Percentiles rank a stretch among this genome's conserved stretches.
phyloP scores from a whole-genome alignment of 1,139 yeast genomes.

The Saccharomycopsis crataegensis region DNA sequence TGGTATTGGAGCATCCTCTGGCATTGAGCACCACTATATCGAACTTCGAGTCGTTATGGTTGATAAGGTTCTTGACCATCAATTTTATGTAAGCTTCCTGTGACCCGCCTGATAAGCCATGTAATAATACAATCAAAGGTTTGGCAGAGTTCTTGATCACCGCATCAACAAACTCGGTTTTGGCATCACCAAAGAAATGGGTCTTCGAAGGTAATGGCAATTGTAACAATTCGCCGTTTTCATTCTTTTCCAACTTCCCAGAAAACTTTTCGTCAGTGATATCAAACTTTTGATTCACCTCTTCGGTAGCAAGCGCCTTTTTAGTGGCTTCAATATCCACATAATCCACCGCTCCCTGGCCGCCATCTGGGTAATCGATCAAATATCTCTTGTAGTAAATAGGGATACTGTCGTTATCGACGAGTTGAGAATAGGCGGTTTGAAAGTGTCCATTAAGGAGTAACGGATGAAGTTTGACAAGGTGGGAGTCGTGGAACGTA shows the following conservation, averaged over 20 bases:
- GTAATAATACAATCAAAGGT: conserved; percentile 48
- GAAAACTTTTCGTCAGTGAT: not conserved
- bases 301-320: not conserved
- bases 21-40: conserved; percentile 52
- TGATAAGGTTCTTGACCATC: conserved; percentile 32
- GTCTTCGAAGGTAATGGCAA: conserved; percentile 37
- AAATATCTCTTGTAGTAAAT: conserved; percentile 50
- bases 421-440: conserved; percentile 45
- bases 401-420: conserved; percentile 32
- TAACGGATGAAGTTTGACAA: conserved; percentile 47
- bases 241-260: not conserved
- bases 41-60: conserved; percentile 31
- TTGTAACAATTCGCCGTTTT: conserved; percentile 9
- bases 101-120: conserved; percentile 60
- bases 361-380: conserved; percentile 42
- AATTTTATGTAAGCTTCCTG: conserved; percentile 50
- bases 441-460: conserved; percentile 64
- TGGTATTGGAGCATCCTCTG: conserved; percentile 55
- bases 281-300: too few relatives aligned
- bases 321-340: conserved; percentile 27
- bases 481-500: conserved; percentile 32
- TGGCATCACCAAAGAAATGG: conserved; percentile 32
- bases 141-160: conserved; percentile 32
- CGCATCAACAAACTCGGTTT: conserved; percentile 27
- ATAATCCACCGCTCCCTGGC: conserved; percentile 55